Evolutionary conservation across 23 red algal species (phyloP), one percentile per base, ranked within the genome.

Genomic region (Agarophyton chilense): DNA sequence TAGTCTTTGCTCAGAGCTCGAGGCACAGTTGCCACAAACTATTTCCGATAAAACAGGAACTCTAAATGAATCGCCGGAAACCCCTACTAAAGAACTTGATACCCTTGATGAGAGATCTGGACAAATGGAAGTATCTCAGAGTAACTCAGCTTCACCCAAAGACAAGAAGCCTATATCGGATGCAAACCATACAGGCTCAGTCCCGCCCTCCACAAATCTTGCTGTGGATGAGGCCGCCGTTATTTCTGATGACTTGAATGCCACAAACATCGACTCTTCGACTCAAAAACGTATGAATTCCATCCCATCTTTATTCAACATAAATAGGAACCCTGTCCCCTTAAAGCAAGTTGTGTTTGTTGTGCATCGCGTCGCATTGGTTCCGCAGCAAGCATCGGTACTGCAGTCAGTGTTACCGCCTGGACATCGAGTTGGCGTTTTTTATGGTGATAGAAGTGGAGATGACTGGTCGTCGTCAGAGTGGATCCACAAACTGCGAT

Each of bases 351-450:
- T 52, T 72, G 64, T 91, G 21, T 91, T 91, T 82, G 25, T 91
- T 21, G 88, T 91, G 17, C 76, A 91, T 42, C 88, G 88, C 6
- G 77, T 82, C 31, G 73, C 88, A 49, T 44, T 91, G 49, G 88
- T 74, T 39, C 88, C 63, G 32, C 88, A 91, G 39, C 88, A 91
- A 58, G 77, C 76, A 10, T 6, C 32, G 18, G 75, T 71, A 13
- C 32, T 91, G 26, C n/a, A 45, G 51, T 66, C 73, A 21, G 75
- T 91, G 19, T 39, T 91, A 46, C 54, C 49, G 33, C 26, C 88
- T 71, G 60, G 52, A 22, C n/a, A 79, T 71, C 39, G 67, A 2
- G 77, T 91, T 12, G 88, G 36, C 12, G 32, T 55, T 29, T 91
- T 67, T 58, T 82, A 72, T 47, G 76, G 88, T 16, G 88, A 91